Percentiles rank a stretch among this genome's conserved stretches.
phyloP scores from a whole-genome alignment of 2,329 filamentous ascomycete species.

The Colletotrichum euphorbiae region DNA sequence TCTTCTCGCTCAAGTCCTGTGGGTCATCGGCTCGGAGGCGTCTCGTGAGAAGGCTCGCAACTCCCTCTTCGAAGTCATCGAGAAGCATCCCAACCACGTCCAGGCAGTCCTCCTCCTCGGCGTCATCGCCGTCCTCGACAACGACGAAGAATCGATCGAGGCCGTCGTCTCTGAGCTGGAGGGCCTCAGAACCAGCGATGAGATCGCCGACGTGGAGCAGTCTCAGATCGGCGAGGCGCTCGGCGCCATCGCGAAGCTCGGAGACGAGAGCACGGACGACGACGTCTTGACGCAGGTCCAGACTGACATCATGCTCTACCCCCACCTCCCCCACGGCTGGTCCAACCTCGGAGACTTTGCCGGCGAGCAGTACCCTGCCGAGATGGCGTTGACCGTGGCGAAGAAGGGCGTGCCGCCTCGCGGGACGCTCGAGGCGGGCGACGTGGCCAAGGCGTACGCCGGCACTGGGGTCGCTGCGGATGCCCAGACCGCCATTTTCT shows the following conservation, averaged over 20 bases:
- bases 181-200: slow-evolving; percentile 74
- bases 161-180: slow-evolving; percentile 85
- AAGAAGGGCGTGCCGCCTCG: slow-evolving; percentile 77
- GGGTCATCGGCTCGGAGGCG: slow-evolving; percentile 84
- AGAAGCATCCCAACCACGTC: slow-evolving; percentile 79
- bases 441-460: slow-evolving; percentile 79
- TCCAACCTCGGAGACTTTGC: slow-evolving; percentile 73
- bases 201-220: slow-evolving; percentile 72
- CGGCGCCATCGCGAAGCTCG: slow-evolving; percentile 75
- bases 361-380: slow-evolving; percentile 67
- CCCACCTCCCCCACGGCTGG: slow-evolving; percentile 85
- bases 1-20: slow-evolving; percentile 89
- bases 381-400: slow-evolving; percentile 87
- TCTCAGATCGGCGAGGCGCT: slow-evolving; percentile 79
- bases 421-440: slow-evolving; percentile 74
- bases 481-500: slow-evolving; percentile 80
- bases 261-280: slow-evolving; percentile 59
- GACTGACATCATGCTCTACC: slow-evolving; percentile 83
- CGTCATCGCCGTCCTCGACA: slow-evolving; percentile 83
- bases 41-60: slow-evolving; percentile 82
- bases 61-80: slow-evolving; percentile 83
- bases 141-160: slow-evolving; percentile 81
- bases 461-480: slow-evolving; percentile 78
- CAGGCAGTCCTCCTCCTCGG: slow-evolving; percentile 85
- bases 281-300: slow-evolving; percentile 74